Conservation (phyloP, 208 protist genomes). For the Tritrichomonas musculus region DNA sequence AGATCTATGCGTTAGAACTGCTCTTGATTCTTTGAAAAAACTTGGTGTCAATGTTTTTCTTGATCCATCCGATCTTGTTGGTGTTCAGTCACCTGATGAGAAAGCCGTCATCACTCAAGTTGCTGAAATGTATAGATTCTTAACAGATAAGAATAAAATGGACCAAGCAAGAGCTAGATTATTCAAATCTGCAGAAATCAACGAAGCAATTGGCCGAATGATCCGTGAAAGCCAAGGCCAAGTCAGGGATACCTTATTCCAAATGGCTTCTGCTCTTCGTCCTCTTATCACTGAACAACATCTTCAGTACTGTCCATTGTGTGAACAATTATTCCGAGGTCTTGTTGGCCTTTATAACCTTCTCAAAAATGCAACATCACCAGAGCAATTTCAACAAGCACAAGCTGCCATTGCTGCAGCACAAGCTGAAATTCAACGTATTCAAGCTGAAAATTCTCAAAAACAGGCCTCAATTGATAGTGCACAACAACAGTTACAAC, state of each 20-base stretch:
- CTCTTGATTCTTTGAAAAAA: background rate
- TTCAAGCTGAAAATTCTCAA: background rate
- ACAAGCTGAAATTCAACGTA: background rate
- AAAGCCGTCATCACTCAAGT: conserved; percentile 17
- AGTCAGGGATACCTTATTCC: background rate
- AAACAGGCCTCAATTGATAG: background rate
- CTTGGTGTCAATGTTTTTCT: background rate
- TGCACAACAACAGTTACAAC: background rate
- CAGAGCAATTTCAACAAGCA: background rate
- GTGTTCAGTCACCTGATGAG: conserved; percentile 23
- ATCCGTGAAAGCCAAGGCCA: background rate
- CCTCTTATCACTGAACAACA: background rate
- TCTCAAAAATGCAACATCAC: background rate
- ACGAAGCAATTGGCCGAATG: background rate
- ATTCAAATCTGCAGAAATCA: too few species aligned
- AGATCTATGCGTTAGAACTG: background rate
- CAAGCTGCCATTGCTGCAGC: background rate
- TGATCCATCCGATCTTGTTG: background rate
- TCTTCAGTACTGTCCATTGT: background rate
- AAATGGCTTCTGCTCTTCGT: background rate
- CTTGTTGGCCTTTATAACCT: background rate
- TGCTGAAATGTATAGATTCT: background rate
- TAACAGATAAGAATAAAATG: background rate
- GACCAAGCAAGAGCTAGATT: background rate
- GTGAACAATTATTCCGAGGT: background rate